Evolutionary conservation across 2,329 filamentous ascomycete genomes (phyloP), one percentile per base, ranked within the genome.

Genomic region (Aspergillus chevalieri): DNA sequence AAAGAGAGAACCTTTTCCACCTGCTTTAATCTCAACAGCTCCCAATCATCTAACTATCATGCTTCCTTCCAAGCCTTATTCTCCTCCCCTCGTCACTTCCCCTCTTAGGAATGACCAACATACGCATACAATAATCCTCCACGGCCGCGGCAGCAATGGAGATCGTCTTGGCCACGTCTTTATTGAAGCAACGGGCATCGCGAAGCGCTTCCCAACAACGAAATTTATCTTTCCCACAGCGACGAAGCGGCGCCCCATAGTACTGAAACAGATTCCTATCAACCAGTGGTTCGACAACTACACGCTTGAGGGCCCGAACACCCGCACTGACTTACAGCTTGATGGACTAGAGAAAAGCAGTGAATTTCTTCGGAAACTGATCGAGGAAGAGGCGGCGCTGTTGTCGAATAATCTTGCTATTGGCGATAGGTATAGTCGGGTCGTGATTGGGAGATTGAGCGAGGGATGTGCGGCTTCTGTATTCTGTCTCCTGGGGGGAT

Each of bases 211-310:
- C 0, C 59, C 61, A 17, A 64, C 57, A 1, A 58, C 71, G 1
- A 75, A 73, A 50, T 79, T 78, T 49, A 61, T 81, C 38, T 80
- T 80, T 48, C 78, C 78, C 0, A 79, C 76, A 0, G 70, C 78
- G 0, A 67, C 62, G 6, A 71, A 70, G 10, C 67, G 74, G 0
- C 72, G 74, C 8, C 72, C 77, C 0, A 68, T 61, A 1, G 64
- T 68, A 3, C 73, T 77, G 41, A 69, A 74, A 6, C 68, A 71
- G 2, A 63, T 67, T 0, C 62, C 66, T 9, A 69, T 79, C 34
- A 73, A 74, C 7, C 74, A 78, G 57, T 81, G 78, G 77, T 80
- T 78, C 52, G 72, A 81, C 54, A 67, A 73, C 8, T 73, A 68
- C 15, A 68, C 66, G 1, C 59, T 77, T 0, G 53, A 65, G 0